phyloP scores from a whole-genome alignment of 345 rosid species.

The Populus nigra region DNA sequence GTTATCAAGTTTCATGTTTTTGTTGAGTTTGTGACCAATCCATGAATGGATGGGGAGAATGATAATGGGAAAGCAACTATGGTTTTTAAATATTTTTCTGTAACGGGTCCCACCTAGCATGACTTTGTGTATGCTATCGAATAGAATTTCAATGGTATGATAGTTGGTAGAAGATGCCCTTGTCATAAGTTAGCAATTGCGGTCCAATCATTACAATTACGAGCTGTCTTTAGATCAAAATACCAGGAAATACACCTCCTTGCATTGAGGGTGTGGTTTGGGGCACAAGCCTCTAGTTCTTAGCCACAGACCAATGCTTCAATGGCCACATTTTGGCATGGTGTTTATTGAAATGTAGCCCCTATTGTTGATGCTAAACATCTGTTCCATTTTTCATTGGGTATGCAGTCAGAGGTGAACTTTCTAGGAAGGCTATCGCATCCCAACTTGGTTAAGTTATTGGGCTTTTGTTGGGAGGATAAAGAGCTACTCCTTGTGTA shows the following conservation, averaged over 20 bases:
- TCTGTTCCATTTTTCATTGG: conserved; percentile 1
- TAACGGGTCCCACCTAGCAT: conserved; percentile 14
- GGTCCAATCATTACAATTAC: background rate
- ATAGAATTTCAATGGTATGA: background rate
- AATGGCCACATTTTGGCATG: background rate
- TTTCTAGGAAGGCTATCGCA: conserved; percentile 80
- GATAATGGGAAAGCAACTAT: background rate
- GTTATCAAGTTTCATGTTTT: background rate
- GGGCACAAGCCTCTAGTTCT: background rate
- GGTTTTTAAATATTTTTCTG: conserved; percentile 2
- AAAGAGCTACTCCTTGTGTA: conserved; percentile 70
- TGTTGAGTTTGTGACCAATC: conserved; percentile 3
- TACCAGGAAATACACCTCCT: background rate
- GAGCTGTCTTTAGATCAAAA: background rate
- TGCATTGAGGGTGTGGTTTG: background rate
- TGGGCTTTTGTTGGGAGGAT: conserved; percentile 85
- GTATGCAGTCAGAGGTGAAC: conserved; percentile 70
- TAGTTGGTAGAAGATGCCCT: background rate
- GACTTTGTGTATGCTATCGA: conserved; percentile 3
- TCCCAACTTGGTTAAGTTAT: conserved; percentile 67
- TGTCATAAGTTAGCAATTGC: background rate
- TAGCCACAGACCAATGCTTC: background rate
- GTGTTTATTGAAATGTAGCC: background rate
- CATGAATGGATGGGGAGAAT: background rate
- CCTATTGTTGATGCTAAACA: conserved; percentile 8